These are phyloP conservation scores for Cinchona pubescens DNA, from an alignment of 257 asterid species.

Conservation along the genomic window DNA sequence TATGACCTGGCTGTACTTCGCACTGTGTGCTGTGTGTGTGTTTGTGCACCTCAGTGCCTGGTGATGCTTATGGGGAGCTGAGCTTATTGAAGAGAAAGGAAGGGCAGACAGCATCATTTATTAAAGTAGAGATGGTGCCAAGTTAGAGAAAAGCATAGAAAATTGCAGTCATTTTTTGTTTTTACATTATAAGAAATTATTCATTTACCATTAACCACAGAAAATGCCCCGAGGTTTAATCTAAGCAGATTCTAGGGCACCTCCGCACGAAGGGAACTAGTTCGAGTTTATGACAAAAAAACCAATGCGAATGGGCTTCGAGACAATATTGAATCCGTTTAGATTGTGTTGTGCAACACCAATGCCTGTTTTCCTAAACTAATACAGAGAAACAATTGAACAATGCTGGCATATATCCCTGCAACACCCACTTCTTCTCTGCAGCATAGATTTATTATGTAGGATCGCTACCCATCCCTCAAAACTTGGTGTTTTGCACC, in stretches of 20 bases:
- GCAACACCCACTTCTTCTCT: constrained; percentile 22
- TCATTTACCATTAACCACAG: no score
- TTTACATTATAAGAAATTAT: not conserved
- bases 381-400: not conserved
- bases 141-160: constrained; percentile 42
- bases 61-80: constrained; percentile 39
- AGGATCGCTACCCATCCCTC: constrained; percentile 46
- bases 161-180: constrained; percentile 14
- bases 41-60: not conserved
- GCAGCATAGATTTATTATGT: constrained; percentile 32
- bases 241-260: no score
- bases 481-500: constrained; percentile 39
- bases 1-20: constrained; percentile 1
- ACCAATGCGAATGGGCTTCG: not conserved
- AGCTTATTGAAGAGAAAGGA: constrained; percentile 27
- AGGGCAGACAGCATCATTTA: constrained; percentile 40
- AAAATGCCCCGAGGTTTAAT: no score
- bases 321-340: constrained; percentile 4
- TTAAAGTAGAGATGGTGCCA: constrained; percentile 61
- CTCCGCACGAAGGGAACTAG: no score
- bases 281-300: no score
- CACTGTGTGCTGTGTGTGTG: constrained; percentile 3
- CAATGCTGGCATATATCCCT: constrained; percentile 7
- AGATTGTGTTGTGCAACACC: not conserved
- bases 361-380: constrained; percentile 2